Percentiles rank a stretch among this genome's conserved stretches.
Evolutionary conservation across 495 filamentous ascomycete genomes (phyloP).

Genomic region (Hypoxylon fuscum): DNA sequence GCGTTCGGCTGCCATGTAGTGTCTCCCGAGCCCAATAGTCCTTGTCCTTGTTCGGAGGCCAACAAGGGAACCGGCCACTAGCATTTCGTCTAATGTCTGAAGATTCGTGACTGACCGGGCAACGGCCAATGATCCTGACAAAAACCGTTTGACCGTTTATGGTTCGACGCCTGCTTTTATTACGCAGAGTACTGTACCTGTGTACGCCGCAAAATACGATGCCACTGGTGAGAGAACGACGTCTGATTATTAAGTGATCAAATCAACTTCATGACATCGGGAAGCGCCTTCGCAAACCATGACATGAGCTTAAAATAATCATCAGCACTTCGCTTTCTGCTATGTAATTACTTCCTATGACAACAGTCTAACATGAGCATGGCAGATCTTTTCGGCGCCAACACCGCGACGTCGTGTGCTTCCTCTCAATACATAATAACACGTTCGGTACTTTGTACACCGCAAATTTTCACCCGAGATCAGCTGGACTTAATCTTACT

Average conservation of each 20-base stretch:
- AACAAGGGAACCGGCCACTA: constrained; percentile 31
- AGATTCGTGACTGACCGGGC: constrained; percentile 33
- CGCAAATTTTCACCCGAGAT: constrained; percentile 45
- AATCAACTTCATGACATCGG: constrained; percentile 16
- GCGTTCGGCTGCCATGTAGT: constrained; percentile 37
- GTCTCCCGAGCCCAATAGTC: constrained; percentile 37
- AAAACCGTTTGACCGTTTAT: constrained; percentile 29
- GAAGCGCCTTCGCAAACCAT: constrained; percentile 10
- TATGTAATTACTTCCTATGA: constrained; percentile 7
- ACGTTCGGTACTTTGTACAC: constrained; percentile 36
- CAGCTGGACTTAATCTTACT: constrained; percentile 44
- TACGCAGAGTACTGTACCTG: constrained; percentile 13
- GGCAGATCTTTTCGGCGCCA: constrained; percentile 21
- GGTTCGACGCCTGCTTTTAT: constrained; percentile 37
- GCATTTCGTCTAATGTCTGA: constrained; percentile 25
- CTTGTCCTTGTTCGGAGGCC: constrained; percentile 26
- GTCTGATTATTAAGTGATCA: constrained; percentile 5
- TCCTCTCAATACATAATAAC: constrained; percentile 22
- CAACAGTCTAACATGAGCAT: constrained; percentile 14
- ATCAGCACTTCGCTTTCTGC: constrained; percentile 6
- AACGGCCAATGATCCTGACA: constrained; percentile 30
- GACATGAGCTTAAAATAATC: constrained; percentile 20
- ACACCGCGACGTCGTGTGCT: constrained; percentile 30
- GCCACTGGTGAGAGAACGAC: constrained; percentile 5
- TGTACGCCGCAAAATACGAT: constrained; percentile 1